Evolutionary conservation across 2,329 filamentous ascomycete genomes (phyloP), one percentile per base, ranked within the genome.

Genomic region (Colletotrichum navitas): DNA sequence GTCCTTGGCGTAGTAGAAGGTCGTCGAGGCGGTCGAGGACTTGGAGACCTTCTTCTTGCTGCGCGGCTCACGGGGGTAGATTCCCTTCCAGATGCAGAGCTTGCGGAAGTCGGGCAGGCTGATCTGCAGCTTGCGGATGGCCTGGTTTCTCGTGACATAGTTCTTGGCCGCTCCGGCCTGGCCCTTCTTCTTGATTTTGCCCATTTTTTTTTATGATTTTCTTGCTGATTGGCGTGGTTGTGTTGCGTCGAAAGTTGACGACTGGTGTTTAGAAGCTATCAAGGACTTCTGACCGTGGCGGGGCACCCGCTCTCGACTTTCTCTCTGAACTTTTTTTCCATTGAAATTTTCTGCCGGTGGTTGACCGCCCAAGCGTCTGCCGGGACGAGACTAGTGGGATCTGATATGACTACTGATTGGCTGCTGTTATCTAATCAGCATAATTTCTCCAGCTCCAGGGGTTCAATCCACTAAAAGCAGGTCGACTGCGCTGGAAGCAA

Each of bases 41-140:
- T 97, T 97, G 80, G 93, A 94, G 52, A 93, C 96, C 89, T 98
- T 98, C 87, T 97, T 98, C 87, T 94, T 95, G 86, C 93, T 97
- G 80, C 96, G 91, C 74, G 96, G 96, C 86, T 99, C 96, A 79
- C 96, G 93, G 75, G 96, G 96, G 84, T 98, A 99, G 82, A 99
- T 98, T 78, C 95, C 96, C 87, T 98, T 98, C 92, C 97, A 99
- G 83, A 99, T 99, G 86, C 96, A 99, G 81, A 99, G 89, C 85
- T 97, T 93, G 84, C 96, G 92, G 85, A 99, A 99, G 85, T 99
- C 96, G 76, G 95, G 94, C 68, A 99, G 90, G 79, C 93, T 97
- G 83, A 99, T 93, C 85, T 99, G 96, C 74, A 99, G 91, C 86
- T 98, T 99, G 83, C 95, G 94, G 78, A 99, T 94, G 56, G 96